phyloP scores from a whole-genome alignment of 106 monocot genomes.

The Acorus gramineus region DNA sequence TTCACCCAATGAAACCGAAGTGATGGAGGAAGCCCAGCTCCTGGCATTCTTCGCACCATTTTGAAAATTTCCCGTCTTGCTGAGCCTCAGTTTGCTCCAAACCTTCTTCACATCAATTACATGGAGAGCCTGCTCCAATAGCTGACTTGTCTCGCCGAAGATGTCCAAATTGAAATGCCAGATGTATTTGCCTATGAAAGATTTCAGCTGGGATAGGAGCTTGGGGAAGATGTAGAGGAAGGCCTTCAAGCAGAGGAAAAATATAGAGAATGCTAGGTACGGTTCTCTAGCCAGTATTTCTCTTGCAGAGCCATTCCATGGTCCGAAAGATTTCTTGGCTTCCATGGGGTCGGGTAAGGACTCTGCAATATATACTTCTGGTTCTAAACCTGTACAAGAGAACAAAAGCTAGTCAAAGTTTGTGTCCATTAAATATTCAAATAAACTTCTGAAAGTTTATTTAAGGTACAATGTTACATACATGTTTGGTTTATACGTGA shows the following conservation, averaged over 20 bases:
- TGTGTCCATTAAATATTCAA: too few relatives aligned
- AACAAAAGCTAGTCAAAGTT: not conserved
- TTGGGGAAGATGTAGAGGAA: conserved; percentile 25
- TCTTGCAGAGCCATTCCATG: conserved; percentile 14
- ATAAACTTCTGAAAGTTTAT: too few relatives aligned
- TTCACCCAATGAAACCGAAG: conserved; percentile 81
- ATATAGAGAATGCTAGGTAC: conserved; percentile 34
- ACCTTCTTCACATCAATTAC: conserved; percentile 45
- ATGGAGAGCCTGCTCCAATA: conserved; percentile 39
- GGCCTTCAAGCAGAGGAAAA: conserved; percentile 45
- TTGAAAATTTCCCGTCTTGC: conserved; percentile 51
- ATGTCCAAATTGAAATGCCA: conserved; percentile 37
- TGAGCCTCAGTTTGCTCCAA: conserved; percentile 57
- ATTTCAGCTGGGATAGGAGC: conserved; percentile 24
- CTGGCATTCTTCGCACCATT: conserved; percentile 75
- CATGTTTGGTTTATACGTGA: too few relatives aligned
- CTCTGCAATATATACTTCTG: conserved; percentile 35
- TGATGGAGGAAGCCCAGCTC: conserved; percentile 72
- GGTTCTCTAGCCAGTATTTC: conserved; percentile 48
- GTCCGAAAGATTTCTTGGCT: not conserved
- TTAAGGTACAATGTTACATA: too few relatives aligned
- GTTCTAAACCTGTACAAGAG: conserved; percentile 40
- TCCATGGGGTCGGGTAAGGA: conserved; percentile 8
- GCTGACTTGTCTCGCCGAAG: conserved; percentile 37
- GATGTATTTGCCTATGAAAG: conserved; percentile 16